phyloP scores from a whole-genome alignment of 306 rosid species.

The Acacia crassicarpa region DNA sequence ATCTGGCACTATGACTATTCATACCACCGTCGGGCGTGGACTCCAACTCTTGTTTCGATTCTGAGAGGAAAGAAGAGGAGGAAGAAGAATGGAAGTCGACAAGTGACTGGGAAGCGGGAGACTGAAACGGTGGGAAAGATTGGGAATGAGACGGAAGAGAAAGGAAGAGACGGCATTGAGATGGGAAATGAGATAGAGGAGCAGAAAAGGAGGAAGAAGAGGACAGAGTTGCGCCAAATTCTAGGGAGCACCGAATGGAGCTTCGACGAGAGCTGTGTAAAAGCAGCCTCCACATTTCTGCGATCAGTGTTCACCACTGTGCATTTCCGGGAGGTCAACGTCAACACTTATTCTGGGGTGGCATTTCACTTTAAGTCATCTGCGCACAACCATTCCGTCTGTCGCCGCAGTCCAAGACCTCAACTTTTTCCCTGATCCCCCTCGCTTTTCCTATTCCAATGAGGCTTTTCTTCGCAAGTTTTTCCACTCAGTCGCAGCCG shows the following conservation, averaged over 20 bases:
- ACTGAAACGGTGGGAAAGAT: conserved; percentile 20
- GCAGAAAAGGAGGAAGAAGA: neutral
- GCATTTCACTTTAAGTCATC: no score
- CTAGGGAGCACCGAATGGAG: conserved; percentile 27
- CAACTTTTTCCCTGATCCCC: no score
- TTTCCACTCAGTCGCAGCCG: no score
- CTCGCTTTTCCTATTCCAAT: no score
- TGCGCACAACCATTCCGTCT: no score
- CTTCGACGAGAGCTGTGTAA: conserved; percentile 48
- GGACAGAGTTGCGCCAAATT: conserved; percentile 12
- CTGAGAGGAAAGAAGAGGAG: conserved; percentile 30
- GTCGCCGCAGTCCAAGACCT: no score
- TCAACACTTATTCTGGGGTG: no score
- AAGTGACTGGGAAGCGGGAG: conserved; percentile 26
- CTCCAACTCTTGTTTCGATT: conserved; percentile 1
- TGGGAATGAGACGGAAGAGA: conserved; percentile 21
- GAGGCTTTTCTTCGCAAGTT: no score
- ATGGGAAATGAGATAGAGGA: conserved; percentile 10
- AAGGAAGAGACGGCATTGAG: conserved; percentile 31
- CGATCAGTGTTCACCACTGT: neutral
- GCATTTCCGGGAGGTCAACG: neutral
- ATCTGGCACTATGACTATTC: conserved; percentile 25
- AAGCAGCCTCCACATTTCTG: conserved; percentile 67
- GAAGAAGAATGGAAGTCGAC: conserved; percentile 54
- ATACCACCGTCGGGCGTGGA: neutral